Conservation (phyloP, 139 green algal genomes). For the Picochlorum sp. region DNA sequence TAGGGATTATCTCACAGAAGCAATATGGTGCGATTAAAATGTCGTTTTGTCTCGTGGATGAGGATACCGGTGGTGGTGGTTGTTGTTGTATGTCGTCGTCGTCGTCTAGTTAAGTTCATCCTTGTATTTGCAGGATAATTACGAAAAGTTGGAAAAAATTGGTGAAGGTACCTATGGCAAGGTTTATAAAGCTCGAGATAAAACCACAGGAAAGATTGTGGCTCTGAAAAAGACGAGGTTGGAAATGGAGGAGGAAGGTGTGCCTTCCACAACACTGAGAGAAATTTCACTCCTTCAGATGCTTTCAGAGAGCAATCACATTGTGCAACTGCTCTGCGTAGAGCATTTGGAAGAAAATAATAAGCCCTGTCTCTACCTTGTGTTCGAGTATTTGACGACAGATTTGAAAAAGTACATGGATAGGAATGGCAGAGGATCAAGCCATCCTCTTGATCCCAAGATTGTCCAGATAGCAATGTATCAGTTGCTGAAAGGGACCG, state of each 20-base stretch:
- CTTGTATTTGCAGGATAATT: constrained; percentile 41
- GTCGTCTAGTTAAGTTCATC: not conserved
- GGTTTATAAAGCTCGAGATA: constrained; percentile 87
- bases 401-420: constrained; percentile 99
- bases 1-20: too few species aligned
- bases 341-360: constrained; percentile 94
- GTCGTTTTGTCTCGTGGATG: too few species aligned
- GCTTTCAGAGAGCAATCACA: constrained; percentile 76
- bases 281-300: constrained; percentile 93
- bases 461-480: constrained; percentile 92
- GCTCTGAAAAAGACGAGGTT: constrained; percentile 97
- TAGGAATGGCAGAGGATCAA: constrained; percentile 70
- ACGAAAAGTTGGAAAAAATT: constrained; percentile 96
- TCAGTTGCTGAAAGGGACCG: constrained; percentile 89
- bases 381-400: constrained; percentile 96
- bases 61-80: too few species aligned
- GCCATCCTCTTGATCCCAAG: constrained; percentile 39
- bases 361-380: constrained; percentile 95
- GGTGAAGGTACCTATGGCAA: constrained; percentile 95
- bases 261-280: constrained; percentile 91
- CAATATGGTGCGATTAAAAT: too few species aligned
- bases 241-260: constrained; percentile 96
- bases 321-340: constrained; percentile 88
- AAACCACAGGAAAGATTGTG: constrained; percentile 72
- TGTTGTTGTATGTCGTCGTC: not conserved